Conservation (phyloP, 768 basidiomycete genomes). For the Trametes cubensis region DNA sequence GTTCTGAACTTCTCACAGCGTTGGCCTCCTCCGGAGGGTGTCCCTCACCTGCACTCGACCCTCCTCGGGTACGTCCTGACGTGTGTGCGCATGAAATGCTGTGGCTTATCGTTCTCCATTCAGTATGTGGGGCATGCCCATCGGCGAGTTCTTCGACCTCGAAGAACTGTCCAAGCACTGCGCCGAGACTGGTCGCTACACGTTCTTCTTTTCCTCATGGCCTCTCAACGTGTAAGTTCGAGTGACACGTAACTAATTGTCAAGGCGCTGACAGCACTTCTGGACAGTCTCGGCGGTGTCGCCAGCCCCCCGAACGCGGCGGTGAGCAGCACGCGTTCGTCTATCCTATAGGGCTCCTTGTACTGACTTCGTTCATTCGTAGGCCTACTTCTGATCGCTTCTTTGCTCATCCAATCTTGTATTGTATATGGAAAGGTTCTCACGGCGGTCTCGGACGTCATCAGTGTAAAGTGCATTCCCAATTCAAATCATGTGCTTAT, state of each 20-base stretch:
- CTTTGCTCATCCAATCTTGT: background rate
- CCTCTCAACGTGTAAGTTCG: slow-evolving; percentile 65
- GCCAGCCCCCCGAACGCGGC: slow-evolving; percentile 75
- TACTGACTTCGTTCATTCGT: background rate
- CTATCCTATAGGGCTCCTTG: background rate
- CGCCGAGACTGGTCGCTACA: slow-evolving; percentile 59
- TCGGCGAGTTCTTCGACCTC: slow-evolving; percentile 49
- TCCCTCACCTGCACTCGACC: slow-evolving; percentile 46
- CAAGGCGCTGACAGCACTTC: background rate
- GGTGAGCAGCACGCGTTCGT: slow-evolving; percentile 41
- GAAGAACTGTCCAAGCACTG: slow-evolving; percentile 61
- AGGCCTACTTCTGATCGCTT: slow-evolving; percentile 16
- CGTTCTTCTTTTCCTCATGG: slow-evolving; percentile 78
- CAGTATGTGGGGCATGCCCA: slow-evolving; percentile 75
- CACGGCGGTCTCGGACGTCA: background rate
- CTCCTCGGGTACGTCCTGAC: slow-evolving; percentile 44
- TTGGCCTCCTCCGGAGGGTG: slow-evolving; percentile 54
- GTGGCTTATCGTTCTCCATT: background rate
- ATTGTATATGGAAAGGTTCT: background rate
- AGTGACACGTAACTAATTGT: background rate
- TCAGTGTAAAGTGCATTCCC: background rate
- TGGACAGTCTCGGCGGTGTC: slow-evolving; percentile 61
- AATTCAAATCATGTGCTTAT: background rate
- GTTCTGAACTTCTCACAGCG: slow-evolving; percentile 37
- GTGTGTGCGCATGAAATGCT: background rate